phyloP scores from a whole-genome alignment of 2,329 filamentous ascomycete species.

The Epichloe aotearoae region DNA sequence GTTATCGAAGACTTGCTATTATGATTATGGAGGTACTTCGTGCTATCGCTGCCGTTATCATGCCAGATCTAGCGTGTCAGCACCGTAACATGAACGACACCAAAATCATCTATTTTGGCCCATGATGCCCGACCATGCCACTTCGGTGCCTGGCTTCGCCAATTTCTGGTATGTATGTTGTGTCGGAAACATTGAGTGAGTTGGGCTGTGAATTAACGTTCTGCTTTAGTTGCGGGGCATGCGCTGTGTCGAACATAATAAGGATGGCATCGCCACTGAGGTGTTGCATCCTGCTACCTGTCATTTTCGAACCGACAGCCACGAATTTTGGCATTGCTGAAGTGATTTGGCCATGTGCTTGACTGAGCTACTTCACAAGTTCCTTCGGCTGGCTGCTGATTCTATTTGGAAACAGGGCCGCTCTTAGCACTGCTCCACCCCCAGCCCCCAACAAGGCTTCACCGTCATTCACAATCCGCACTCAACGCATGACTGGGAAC shows the following conservation, averaged over 20 bases:
- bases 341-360: background rate
- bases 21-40: background rate
- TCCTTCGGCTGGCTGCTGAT: background rate
- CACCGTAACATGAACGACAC: background rate
- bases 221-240: background rate
- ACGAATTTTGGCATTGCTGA: background rate
- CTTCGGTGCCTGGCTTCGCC: background rate
- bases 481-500: too few relatives aligned
- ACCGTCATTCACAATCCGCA: background rate
- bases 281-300: background rate
- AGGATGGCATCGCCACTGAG: background rate
- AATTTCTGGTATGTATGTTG: background rate
- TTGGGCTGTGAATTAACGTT: background rate
- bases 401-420: background rate
- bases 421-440: background rate
- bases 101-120: background rate
- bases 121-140: background rate
- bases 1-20: background rate
- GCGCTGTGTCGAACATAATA: slow-evolving; percentile 3
- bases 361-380: background rate
- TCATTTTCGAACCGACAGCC: background rate
- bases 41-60: background rate
- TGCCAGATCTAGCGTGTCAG: too few relatives aligned
- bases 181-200: background rate
- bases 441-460: background rate